Evolutionary conservation across 2,329 filamentous ascomycete genomes (phyloP).

Genomic region (Epicoccum sorghinum): DNA sequence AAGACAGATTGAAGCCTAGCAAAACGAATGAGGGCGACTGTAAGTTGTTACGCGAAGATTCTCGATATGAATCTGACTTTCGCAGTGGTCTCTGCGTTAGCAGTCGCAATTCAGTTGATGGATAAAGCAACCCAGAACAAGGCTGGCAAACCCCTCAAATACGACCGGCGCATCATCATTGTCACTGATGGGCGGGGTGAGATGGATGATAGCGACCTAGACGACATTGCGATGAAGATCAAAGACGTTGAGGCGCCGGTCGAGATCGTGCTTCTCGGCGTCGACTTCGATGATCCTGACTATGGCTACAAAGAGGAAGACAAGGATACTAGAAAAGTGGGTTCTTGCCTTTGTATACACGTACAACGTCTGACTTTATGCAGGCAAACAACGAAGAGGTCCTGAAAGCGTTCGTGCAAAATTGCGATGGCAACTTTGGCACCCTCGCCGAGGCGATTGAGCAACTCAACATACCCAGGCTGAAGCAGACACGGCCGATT

Average conservation of each 20-base stretch:
- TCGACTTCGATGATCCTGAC: slow-evolving; percentile 91
- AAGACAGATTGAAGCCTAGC: slow-evolving; percentile 69
- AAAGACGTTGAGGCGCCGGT: slow-evolving; percentile 70
- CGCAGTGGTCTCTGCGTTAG: slow-evolving; percentile 76
- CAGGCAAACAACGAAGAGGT: slow-evolving; percentile 74
- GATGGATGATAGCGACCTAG: slow-evolving; percentile 74
- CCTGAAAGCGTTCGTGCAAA: slow-evolving; percentile 67
- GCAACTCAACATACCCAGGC: slow-evolving; percentile 75
- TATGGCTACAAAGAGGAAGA: slow-evolving; percentile 92
- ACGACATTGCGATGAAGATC: slow-evolving; percentile 74
- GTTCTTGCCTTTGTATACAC: neutral
- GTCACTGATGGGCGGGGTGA: slow-evolving; percentile 79
- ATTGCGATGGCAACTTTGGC: slow-evolving; percentile 75
- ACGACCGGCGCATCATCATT: slow-evolving; percentile 67
- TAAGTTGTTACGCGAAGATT: slow-evolving; percentile 26
- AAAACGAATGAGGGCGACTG: slow-evolving; percentile 75
- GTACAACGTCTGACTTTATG: slow-evolving; percentile 19
- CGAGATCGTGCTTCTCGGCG: slow-evolving; percentile 78
- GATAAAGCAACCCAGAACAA: slow-evolving; percentile 79
- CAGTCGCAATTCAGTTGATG: slow-evolving; percentile 88
- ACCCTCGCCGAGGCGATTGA: slow-evolving; percentile 85
- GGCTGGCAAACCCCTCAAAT: slow-evolving; percentile 53
- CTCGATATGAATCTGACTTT: slow-evolving; percentile 17
- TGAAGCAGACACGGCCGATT: slow-evolving; percentile 78
- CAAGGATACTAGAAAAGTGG: slow-evolving; percentile 73